These are phyloP conservation scores for Suillus paluster DNA, from an alignment of 768 basidiomycete genomes.

Conservation along the genomic window DNA sequence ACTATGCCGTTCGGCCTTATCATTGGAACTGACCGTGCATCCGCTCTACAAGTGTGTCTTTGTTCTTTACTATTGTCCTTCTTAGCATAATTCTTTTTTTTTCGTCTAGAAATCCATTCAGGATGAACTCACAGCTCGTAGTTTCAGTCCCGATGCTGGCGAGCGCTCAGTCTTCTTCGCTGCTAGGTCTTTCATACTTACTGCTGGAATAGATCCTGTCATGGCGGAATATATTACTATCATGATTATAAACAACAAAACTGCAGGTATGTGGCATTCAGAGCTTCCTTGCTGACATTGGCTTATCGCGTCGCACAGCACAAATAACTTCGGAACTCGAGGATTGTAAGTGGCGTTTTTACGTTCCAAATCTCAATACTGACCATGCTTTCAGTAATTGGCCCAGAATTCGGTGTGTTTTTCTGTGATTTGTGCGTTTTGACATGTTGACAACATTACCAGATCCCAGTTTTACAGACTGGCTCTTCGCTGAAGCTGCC, in stretches of 20 bases:
- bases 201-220: conserved; percentile 63
- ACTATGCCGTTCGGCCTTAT: conserved; percentile 75
- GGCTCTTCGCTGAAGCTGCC: conserved; percentile 83
- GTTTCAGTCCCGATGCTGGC: conserved; percentile 80
- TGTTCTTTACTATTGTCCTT: neutral
- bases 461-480: conserved; percentile 87
- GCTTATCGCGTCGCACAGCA: conserved; percentile 43
- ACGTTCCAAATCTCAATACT: conserved; percentile 14
- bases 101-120: conserved; percentile 70
- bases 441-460: conserved; percentile 3
- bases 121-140: conserved; percentile 76
- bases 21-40: conserved; percentile 79
- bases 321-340: conserved; percentile 90
- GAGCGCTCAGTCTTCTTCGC: conserved; percentile 31
- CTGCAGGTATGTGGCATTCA: conserved; percentile 55
- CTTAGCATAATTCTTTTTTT: conserved; percentile 18
- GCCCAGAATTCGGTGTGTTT: conserved; percentile 75
- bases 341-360: conserved; percentile 56
- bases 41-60: conserved; percentile 62
- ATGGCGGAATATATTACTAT: conserved; percentile 97
- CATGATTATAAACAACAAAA: conserved; percentile 94
- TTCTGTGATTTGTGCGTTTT: conserved; percentile 8
- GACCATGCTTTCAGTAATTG: conserved; percentile 56
- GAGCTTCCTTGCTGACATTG: conserved; percentile 12
- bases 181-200: conserved; percentile 18